Evolutionary conservation across 2,329 filamentous ascomycete species (phyloP).

Genomic region (Gaeumannomyces tritici): DNA sequence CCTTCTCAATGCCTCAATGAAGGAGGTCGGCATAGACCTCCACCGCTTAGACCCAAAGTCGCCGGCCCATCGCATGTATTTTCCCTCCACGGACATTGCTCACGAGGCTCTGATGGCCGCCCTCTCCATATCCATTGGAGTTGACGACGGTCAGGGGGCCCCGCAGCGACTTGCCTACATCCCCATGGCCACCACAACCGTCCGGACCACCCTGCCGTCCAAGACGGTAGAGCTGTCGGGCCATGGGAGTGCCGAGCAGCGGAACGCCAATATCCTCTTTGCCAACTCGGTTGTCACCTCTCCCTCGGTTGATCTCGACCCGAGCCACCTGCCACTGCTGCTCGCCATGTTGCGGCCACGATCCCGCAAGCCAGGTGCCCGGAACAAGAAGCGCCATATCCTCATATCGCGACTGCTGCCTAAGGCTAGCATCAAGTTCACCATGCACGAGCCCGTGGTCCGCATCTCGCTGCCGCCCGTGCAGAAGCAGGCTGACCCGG

Average conservation of each 20-base stretch:
- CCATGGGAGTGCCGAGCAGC: constrained; percentile 64
- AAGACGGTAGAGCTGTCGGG: constrained; percentile 79
- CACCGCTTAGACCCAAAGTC: constrained; percentile 87
- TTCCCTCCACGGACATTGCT: constrained; percentile 82
- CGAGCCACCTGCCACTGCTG: constrained; percentile 80
- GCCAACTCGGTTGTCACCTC: constrained; percentile 95
- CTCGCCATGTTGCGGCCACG: constrained; percentile 62
- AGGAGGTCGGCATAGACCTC: constrained; percentile 89
- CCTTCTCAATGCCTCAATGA: constrained; percentile 82
- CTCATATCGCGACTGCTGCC: constrained; percentile 86
- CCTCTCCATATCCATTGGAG: constrained; percentile 81
- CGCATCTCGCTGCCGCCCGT: constrained; percentile 81
- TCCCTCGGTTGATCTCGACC: constrained; percentile 85
- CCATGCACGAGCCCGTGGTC: constrained; percentile 90
- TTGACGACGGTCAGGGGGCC: constrained; percentile 82
- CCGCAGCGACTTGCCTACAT: constrained; percentile 85
- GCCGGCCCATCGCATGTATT: constrained; percentile 96
- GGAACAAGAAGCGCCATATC: constrained; percentile 45
- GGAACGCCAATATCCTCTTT: constrained; percentile 92
- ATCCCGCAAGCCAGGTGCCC: constrained; percentile 24
- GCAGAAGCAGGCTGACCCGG: constrained; percentile 50
- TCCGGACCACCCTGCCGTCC: constrained; percentile 88
- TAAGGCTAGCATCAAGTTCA: constrained; percentile 90
- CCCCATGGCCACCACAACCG: constrained; percentile 92
- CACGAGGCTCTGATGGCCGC: constrained; percentile 91